Evolutionary conservation across 805 yeast genomes (phyloP), one percentile per base, ranked within the genome.

Genomic region (Candida coleopterorum): DNA sequence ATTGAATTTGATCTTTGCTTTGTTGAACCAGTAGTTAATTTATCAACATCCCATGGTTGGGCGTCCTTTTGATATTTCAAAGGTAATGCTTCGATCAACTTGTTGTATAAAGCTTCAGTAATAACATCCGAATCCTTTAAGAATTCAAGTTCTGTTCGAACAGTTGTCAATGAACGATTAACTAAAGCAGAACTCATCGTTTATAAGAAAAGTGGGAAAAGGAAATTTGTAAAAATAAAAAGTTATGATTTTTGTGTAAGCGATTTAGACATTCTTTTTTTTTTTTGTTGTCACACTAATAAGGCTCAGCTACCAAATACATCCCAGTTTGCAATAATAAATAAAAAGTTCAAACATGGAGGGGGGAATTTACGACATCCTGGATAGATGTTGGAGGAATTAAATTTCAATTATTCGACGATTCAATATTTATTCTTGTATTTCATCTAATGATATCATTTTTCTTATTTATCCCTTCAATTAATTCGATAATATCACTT

Each of bases 71-170:
- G 58, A 53, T 77, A 79, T 45, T 69, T 75, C 6, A 60, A 57
- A 11, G 95, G 95, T 29, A 87, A 61, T 1, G 75, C 56, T 4
- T 46, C 44, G 34, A 60, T 43, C 14, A 87, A 62, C 25, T 74
- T 71, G 10, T 75, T 62, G 50, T 57, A 81, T 39, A 81, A 70
- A 8, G 60, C 67, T 25, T 73, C 70, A 14, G 79, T 66, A 40
- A 88, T 77, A 29, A 85, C 93, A 33, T 77, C 77, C 1, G 89
- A 79, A 46, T 85, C 95, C 29, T 60, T 64, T 21, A 88, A 65
- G 52, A 85, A 87, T 56, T 86, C 95, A 29, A 88, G 72, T 54
- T 88, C 95, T 58, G 85, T 76, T 62, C 79, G 63, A 43, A 87
- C 64, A 5, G 82, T 81, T 1, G 88, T 75, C 43, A 87, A 64